Evolutionary conservation across 2,329 filamentous ascomycete species (phyloP).

Genomic region (Dryadomyces quercus-mongolicae): DNA sequence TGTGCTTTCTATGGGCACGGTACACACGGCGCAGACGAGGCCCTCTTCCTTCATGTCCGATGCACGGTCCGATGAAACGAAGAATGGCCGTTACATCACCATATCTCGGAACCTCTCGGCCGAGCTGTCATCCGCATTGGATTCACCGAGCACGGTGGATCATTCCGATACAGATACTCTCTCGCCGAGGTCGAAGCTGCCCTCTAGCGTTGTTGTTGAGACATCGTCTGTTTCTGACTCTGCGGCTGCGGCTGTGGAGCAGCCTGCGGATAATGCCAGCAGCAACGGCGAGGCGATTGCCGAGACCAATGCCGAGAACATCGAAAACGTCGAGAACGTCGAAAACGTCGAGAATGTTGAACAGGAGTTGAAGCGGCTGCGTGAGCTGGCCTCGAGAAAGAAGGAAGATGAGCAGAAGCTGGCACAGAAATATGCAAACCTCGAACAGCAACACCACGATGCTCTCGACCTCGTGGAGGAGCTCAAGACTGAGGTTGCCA

Average conservation of each 20-base stretch:
- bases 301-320: background rate
- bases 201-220: background rate
- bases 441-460: slow-evolving; percentile 71
- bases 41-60: slow-evolving; percentile 80
- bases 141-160: slow-evolving; percentile 55
- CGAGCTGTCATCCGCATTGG: slow-evolving; percentile 81
- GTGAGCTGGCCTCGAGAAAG: slow-evolving; percentile 60
- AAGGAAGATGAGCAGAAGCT: slow-evolving; percentile 63
- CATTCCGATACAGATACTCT: slow-evolving; percentile 47
- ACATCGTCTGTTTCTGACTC: too few species aligned
- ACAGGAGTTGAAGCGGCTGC: slow-evolving; percentile 60
- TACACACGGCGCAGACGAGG: slow-evolving; percentile 38
- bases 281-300: background rate
- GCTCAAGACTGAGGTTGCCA: slow-evolving; percentile 75
- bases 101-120: slow-evolving; percentile 88
- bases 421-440: slow-evolving; percentile 65
- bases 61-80: slow-evolving; percentile 56
- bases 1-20: slow-evolving; percentile 39
- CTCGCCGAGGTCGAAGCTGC: slow-evolving; percentile 12
- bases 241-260: slow-evolving; percentile 11
- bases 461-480: slow-evolving; percentile 80
- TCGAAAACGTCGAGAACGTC: background rate
- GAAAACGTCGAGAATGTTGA: slow-evolving; percentile 21
- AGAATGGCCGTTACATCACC: slow-evolving; percentile 53
- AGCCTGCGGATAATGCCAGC: background rate